phyloP scores from a whole-genome alignment of 352 stramenopile genomes.

The Phytopythium ostracodes region DNA sequence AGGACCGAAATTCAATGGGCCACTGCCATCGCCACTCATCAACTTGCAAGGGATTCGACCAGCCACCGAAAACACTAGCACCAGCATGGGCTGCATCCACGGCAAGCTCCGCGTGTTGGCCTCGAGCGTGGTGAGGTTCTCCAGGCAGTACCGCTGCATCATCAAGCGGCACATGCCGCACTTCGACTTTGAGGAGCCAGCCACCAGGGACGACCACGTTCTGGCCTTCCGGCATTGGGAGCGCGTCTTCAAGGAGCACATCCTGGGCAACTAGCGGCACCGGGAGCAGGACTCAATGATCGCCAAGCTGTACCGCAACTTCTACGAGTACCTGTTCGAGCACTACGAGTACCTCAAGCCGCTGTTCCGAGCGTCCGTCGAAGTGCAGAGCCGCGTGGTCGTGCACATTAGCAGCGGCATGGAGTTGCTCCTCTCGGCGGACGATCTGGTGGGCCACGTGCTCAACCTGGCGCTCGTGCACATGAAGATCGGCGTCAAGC shows the following conservation, averaged over 20 bases:
- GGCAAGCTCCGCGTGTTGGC: constrained; percentile 15
- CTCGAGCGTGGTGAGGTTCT: constrained; percentile 30
- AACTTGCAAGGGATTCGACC: neutral
- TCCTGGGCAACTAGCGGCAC: constrained; percentile 42
- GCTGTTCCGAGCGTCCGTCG: constrained; percentile 51
- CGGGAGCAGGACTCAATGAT: constrained; percentile 40
- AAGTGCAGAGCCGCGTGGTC: constrained; percentile 60
- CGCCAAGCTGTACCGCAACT: constrained; percentile 52
- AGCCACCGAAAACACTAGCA: neutral
- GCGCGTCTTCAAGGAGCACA: constrained; percentile 61
- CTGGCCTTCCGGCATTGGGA: constrained; percentile 63
- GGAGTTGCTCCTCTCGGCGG: constrained; percentile 48
- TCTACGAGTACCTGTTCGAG: constrained; percentile 68
- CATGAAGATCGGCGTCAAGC: constrained; percentile 65
- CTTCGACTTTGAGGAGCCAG: constrained; percentile 48
- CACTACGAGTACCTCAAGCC: constrained; percentile 53
- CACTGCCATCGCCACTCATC: too few relatives aligned
- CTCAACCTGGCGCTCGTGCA: constrained; percentile 53
- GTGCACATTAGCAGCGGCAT: constrained; percentile 63
- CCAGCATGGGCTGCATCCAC: constrained; percentile 28
- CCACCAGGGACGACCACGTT: constrained; percentile 43
- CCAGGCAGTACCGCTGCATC: constrained; percentile 62
- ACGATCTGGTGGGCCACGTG: constrained; percentile 57
- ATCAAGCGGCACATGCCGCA: constrained; percentile 57
- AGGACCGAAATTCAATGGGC: neutral